phyloP scores from a whole-genome alignment of 164 flowering plant genomes.

The Dillenia suffruticosa region DNA sequence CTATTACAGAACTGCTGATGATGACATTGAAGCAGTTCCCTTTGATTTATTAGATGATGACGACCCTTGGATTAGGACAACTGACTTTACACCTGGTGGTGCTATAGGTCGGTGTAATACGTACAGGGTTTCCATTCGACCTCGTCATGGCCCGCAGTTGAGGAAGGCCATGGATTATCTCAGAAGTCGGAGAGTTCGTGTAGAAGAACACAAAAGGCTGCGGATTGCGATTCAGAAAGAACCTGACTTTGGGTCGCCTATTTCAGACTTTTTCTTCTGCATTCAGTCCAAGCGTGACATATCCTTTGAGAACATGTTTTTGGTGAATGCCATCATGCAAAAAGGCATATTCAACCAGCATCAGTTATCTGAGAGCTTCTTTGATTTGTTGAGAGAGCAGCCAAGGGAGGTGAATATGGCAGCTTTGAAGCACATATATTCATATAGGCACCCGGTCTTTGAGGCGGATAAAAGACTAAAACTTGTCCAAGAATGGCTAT shows the following conservation, averaged over 20 bases:
- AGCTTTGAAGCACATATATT: slow-evolving; percentile 63
- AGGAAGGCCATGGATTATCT: slow-evolving; percentile 46
- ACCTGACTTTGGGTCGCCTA: slow-evolving; percentile 48
- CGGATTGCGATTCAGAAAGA: slow-evolving; percentile 46
- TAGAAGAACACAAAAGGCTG: slow-evolving; percentile 9
- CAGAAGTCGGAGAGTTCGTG: slow-evolving; percentile 36
- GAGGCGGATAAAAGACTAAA: slow-evolving; percentile 55
- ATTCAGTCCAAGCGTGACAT: slow-evolving; percentile 41
- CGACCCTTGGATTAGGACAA: slow-evolving; percentile 94
- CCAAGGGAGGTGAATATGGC: slow-evolving; percentile 48
- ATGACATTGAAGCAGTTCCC: slow-evolving; percentile 68
- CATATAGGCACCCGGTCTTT: slow-evolving; percentile 50
- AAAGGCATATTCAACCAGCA: slow-evolving; percentile 72
- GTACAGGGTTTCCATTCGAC: slow-evolving; percentile 55
- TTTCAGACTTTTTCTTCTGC: slow-evolving; percentile 55
- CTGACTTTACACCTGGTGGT: slow-evolving; percentile 78
- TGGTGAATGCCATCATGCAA: slow-evolving; percentile 78
- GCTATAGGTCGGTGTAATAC: slow-evolving; percentile 75
- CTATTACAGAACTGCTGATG: slow-evolving; percentile 88
- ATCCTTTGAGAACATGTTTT: slow-evolving; percentile 55
- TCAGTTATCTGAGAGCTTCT: slow-evolving; percentile 60
- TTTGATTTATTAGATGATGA: slow-evolving; percentile 87
- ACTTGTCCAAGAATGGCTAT: slow-evolving; percentile 61
- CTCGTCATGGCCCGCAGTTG: slow-evolving; percentile 54
- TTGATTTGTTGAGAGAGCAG: slow-evolving; percentile 49